phyloP scores from a whole-genome alignment of 73 alveolate genomes.

The Breviolum minutum region DNA sequence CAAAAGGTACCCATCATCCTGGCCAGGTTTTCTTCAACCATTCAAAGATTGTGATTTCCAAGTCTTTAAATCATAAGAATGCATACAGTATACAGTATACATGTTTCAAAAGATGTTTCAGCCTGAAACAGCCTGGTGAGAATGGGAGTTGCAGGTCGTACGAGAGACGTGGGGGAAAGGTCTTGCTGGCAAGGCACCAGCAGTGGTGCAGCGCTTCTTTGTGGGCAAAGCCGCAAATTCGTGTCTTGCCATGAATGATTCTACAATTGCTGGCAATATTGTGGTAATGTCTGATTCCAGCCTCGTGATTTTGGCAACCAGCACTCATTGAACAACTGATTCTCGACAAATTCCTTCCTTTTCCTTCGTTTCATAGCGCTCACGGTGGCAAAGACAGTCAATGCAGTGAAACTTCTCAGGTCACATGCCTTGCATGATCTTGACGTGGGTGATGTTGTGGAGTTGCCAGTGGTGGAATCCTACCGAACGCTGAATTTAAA shows the following conservation, averaged over 20 bases:
- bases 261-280: not conserved
- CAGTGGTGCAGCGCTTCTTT: constrained; percentile 89
- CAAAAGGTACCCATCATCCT: too few species aligned
- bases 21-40: too few species aligned
- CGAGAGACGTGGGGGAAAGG: constrained; percentile 71
- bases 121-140: too few species aligned
- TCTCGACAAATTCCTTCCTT: too few species aligned
- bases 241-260: not conserved
- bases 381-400: not conserved
- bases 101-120: too few species aligned
- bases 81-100: too few species aligned
- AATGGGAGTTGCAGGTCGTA: constrained; percentile 4
- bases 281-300: too few species aligned
- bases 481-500: constrained; percentile 83
- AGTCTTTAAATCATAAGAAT: too few species aligned
- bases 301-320: too few species aligned
- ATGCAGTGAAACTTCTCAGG: not conserved
- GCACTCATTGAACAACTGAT: too few species aligned
- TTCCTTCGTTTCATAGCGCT: too few species aligned
- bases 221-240: constrained; percentile 73
- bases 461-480: constrained; percentile 93
- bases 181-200: constrained; percentile 58
- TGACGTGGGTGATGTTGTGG: constrained; percentile 87
- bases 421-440: constrained; percentile 71
- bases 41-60: too few species aligned